Evolutionary conservation across 73 alveolate species (phyloP).

Genomic region (Paramecium sexaurelia): DNA sequence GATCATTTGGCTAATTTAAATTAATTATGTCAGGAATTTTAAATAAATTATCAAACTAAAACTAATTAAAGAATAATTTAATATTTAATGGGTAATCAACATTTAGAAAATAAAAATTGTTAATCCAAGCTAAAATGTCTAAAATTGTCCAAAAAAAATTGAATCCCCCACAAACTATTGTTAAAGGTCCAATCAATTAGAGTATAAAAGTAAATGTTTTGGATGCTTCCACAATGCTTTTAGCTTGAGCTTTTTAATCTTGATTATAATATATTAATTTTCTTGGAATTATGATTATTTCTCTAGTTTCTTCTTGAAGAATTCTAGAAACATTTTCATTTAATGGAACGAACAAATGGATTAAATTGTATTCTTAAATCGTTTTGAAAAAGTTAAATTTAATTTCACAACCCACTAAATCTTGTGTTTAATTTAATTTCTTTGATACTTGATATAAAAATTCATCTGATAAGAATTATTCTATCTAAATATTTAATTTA

Average conservation of each 20-base stretch:
- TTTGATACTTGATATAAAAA: background rate
- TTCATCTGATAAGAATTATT: background rate
- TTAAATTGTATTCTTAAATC: background rate
- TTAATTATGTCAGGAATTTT: background rate
- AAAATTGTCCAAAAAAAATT: background rate
- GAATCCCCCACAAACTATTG: background rate
- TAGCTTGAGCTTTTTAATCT: background rate
- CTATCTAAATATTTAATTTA: background rate
- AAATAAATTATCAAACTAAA: background rate
- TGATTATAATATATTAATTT: background rate
- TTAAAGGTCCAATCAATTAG: background rate
- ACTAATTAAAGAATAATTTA: background rate
- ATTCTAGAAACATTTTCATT: background rate
- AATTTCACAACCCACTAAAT: background rate
- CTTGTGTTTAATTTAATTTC: background rate
- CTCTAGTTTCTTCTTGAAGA: background rate
- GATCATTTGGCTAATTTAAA: slow-evolving; percentile 8
- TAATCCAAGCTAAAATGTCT: slow-evolving; percentile 1
- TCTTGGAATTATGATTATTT: background rate
- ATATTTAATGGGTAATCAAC: background rate
- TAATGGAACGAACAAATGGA: background rate
- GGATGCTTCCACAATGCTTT: background rate
- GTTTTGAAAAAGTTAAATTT: background rate
- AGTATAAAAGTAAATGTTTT: background rate
- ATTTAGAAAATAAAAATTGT: background rate